phyloP scores from a whole-genome alignment of 257 asterid genomes.

The Solanum dulcamara region DNA sequence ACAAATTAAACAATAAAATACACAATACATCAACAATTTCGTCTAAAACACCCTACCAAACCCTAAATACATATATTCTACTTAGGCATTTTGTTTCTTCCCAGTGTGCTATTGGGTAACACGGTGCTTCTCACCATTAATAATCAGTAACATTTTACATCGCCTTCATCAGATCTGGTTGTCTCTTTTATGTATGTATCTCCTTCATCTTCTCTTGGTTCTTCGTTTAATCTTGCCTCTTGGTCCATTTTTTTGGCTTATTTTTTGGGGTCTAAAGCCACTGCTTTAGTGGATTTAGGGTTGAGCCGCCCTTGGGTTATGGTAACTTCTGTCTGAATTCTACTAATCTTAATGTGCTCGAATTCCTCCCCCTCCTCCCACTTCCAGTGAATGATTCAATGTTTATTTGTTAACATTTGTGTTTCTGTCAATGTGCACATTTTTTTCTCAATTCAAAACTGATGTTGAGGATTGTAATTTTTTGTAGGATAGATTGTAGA shows the following conservation, averaged over 20 bases:
- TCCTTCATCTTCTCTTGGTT: not conserved
- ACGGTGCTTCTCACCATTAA: not conserved
- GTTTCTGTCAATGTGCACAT: not conserved
- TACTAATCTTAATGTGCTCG: not conserved
- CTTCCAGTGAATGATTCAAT: not conserved
- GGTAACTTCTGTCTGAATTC: not conserved
- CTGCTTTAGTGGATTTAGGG: too few species aligned
- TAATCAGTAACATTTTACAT: not conserved
- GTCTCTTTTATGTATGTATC: not conserved
- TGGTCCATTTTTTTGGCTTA: not conserved
- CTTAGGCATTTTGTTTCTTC: not conserved
- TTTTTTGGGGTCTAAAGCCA: too few species aligned
- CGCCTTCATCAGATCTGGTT: not conserved
- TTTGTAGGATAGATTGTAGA: not conserved
- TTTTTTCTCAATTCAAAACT: not conserved
- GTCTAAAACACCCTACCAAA: too few species aligned
- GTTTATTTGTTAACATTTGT: not conserved
- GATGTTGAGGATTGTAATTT: not conserved
- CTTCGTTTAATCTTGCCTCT: not conserved
- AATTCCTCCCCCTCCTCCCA: not conserved
- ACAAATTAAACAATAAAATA: too few species aligned
- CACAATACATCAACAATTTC: too few species aligned
- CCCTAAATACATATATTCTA: not conserved
- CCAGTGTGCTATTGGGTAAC: not conserved
- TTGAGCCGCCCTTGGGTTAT: not conserved